These are phyloP conservation scores for Penicillium crystallinum DNA, from an alignment of 495 filamentous ascomycete genomes.

Conservation along the genomic window DNA sequence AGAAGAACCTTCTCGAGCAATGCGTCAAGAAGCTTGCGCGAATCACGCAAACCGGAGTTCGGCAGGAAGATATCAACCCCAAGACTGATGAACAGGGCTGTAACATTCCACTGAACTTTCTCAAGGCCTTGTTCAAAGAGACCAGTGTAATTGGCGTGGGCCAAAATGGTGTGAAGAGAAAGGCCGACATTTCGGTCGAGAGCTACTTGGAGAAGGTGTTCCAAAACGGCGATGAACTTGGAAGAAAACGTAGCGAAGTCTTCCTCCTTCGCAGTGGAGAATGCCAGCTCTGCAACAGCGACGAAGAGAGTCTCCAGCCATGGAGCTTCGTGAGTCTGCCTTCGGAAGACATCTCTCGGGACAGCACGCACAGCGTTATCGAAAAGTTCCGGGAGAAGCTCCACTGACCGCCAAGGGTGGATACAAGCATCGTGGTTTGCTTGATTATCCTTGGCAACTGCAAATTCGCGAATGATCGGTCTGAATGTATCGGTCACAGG, in stretches of 20 bases:
- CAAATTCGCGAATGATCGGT: slow-evolving; percentile 31
- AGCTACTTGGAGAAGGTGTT: slow-evolving; percentile 40
- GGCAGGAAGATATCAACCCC: slow-evolving; percentile 66
- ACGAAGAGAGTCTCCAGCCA: slow-evolving; percentile 68
- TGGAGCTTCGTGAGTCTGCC: slow-evolving; percentile 51
- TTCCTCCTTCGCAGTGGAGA: slow-evolving; percentile 35
- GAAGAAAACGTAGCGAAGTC: slow-evolving; percentile 22
- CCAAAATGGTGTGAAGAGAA: slow-evolving; percentile 42
- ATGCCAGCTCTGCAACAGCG: slow-evolving; percentile 44
- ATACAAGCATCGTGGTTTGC: slow-evolving; percentile 9
- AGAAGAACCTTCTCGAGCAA: slow-evolving; percentile 38
- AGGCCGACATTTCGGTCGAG: slow-evolving; percentile 37
- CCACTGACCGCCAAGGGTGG: slow-evolving; percentile 28
- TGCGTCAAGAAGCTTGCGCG: slow-evolving; percentile 36
- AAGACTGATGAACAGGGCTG: slow-evolving; percentile 56
- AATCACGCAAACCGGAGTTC: slow-evolving; percentile 42
- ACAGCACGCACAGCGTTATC: slow-evolving; percentile 50
- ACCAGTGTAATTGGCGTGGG: slow-evolving; percentile 41
- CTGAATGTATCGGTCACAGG: slow-evolving; percentile 39
- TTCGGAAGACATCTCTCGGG: slow-evolving; percentile 49
- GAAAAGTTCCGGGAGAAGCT: slow-evolving; percentile 24
- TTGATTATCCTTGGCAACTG: slow-evolving; percentile 8
- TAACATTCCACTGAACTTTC: slow-evolving; percentile 55
- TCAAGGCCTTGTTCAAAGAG: slow-evolving; percentile 33
- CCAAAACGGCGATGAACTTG: slow-evolving; percentile 34